A percentile compares a stretch with the other conserved stretches of the same genome.
phyloP scores from a whole-genome alignment of 2,329 filamentous ascomycete genomes.

The Aureobasidium namibiae region DNA sequence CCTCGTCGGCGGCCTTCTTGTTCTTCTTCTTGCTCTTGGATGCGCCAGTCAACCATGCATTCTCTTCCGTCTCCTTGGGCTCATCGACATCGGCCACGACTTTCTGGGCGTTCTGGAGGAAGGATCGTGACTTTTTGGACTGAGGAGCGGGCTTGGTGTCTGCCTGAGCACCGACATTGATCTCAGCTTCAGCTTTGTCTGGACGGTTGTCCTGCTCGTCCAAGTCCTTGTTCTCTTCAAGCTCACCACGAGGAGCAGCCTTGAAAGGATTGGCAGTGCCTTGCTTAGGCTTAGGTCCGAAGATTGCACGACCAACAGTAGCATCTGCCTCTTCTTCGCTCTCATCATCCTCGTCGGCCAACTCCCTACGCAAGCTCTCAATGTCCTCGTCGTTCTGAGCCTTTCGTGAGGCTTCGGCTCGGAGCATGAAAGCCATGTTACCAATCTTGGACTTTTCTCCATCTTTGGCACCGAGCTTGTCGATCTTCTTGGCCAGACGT shows the following conservation, averaged over 20 bases:
- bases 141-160: constrained; percentile 16
- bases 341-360: constrained; percentile 55
- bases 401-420: constrained; percentile 70
- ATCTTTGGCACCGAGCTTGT: constrained; percentile 30
- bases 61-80: background rate
- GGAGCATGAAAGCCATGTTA: constrained; percentile 90
- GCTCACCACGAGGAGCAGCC: constrained; percentile 39
- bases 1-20: constrained; percentile 11
- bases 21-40: constrained; percentile 17
- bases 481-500: constrained; percentile 29
- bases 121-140: constrained; percentile 16
- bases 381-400: constrained; percentile 69
- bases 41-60: constrained; percentile 20
- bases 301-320: constrained; percentile 62
- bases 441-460: constrained; percentile 53
- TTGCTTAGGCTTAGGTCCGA: constrained; percentile 45
- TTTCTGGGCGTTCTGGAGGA: constrained; percentile 15
- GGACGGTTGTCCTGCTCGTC: constrained; percentile 30
- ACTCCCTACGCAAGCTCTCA: constrained; percentile 53
- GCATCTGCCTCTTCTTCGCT: constrained; percentile 45
- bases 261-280: constrained; percentile 23
- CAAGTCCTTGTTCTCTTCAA: constrained; percentile 51
- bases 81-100: constrained; percentile 5
- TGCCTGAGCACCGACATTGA: constrained; percentile 26
- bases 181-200: constrained; percentile 26